A percentile compares a stretch with the other conserved stretches of the same genome.
Conservation (phyloP, 352 stramenopile species). For the Globisporangium polare region DNA sequence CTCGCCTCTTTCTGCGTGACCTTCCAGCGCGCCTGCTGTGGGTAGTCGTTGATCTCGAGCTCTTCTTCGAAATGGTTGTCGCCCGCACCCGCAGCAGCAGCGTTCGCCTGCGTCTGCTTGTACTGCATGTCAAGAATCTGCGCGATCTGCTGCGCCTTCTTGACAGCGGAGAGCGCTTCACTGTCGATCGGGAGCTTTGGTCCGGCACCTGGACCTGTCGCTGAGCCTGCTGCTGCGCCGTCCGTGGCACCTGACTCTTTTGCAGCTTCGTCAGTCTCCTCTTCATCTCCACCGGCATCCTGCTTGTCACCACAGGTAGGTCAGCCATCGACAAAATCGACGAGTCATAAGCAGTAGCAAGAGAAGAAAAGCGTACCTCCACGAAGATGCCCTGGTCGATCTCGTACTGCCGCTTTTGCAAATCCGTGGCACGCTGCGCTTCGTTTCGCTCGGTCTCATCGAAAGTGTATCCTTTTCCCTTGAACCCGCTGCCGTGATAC, state of each 20-base stretch:
- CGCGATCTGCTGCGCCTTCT: constrained; percentile 83
- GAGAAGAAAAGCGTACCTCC: constrained; percentile 32
- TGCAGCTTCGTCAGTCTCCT: constrained; percentile 39
- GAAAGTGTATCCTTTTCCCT: constrained; percentile 98
- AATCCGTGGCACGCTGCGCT: constrained; percentile 89
- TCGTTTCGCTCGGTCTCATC: constrained; percentile 97
- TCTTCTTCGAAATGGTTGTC: constrained; percentile 86
- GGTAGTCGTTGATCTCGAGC: constrained; percentile 95
- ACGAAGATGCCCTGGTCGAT: constrained; percentile 81
- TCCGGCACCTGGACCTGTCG: not conserved
- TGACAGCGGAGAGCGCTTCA: constrained; percentile 67
- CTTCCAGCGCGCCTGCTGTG: constrained; percentile 86
- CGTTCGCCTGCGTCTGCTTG: constrained; percentile 45
- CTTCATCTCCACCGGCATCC: constrained; percentile 48
- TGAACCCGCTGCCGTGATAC: constrained; percentile 96
- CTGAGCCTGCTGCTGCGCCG: constrained; percentile 6
- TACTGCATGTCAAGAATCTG: constrained; percentile 80
- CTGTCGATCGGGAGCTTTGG: constrained; percentile 31
- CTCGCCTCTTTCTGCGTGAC: constrained; percentile 87
- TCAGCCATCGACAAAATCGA: too few species aligned
- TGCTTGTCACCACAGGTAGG: constrained; percentile 11
- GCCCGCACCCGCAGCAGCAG: constrained; percentile 19
- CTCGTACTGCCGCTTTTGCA: constrained; percentile 90
- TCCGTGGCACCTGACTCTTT: constrained; percentile 18
- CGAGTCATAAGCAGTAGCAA: too few species aligned